Conservation (phyloP, 2,329 filamentous ascomycete species). For the Fusarium albosuccineum region DNA sequence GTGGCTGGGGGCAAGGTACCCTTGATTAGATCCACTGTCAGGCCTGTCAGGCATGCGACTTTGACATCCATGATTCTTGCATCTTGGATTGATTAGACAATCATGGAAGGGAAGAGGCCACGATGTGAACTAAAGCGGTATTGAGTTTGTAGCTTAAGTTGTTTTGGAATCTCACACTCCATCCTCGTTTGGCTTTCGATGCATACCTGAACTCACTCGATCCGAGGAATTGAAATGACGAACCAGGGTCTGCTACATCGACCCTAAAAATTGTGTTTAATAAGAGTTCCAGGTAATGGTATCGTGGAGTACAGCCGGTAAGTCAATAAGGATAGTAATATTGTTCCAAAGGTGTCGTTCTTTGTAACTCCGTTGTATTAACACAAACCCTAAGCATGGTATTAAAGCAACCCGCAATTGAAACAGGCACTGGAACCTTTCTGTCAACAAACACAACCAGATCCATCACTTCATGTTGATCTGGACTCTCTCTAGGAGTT, state of each 20-base stretch:
- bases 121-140: not conserved
- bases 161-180: not conserved
- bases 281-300: no score
- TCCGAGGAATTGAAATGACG: not conserved
- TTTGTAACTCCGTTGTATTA: no score
- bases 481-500: constrained; percentile 61
- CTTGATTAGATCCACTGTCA: constrained; percentile 23
- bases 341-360: no score
- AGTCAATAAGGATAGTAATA: no score
- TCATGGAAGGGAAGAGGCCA: not conserved
- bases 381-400: constrained; percentile 1
- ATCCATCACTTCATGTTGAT: constrained; percentile 58
- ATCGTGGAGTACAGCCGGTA: no score
- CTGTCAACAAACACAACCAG: not conserved
- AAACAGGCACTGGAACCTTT: constrained; percentile 9
- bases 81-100: not conserved
- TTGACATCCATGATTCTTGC: constrained; percentile 27
- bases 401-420: constrained; percentile 11
- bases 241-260: not conserved
- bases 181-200: not conserved
- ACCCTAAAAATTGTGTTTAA: not conserved
- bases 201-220: not conserved
- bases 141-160: not conserved
- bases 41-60: constrained; percentile 13
- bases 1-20: constrained; percentile 28